Conservation (phyloP, 495 filamentous ascomycete species). For the Trichoderma reesei region DNA sequence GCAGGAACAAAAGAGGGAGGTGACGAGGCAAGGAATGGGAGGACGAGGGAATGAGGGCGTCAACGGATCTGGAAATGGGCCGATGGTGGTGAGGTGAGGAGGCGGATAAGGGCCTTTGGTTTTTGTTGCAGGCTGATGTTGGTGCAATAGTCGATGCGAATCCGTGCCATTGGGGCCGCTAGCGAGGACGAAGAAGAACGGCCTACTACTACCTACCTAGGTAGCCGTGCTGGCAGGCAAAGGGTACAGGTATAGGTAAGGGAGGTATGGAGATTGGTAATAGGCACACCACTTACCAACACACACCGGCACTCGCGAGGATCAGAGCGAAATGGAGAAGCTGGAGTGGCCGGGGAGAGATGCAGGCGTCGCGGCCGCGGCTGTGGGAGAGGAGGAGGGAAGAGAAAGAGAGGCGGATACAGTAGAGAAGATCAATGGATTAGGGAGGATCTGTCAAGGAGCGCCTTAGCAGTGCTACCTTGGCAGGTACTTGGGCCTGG, state of each 20-base stretch:
- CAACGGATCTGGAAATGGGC: not conserved
- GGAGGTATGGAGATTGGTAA: not conserved
- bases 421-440: not conserved
- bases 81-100: not conserved
- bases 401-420: not conserved
- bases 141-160: not conserved
- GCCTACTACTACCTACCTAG: too few species aligned
- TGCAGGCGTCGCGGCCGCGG: not conserved
- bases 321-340: slow-evolving; percentile 4
- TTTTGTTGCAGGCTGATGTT: not conserved
- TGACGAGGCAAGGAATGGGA: not conserved
- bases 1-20: not conserved
- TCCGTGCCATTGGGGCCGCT: not conserved
- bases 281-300: slow-evolving; percentile 6
- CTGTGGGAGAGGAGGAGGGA: not conserved
- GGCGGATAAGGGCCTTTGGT: not conserved
- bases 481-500: too few species aligned
- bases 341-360: not conserved
- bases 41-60: not conserved
- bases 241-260: too few species aligned
- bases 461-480: too few species aligned
- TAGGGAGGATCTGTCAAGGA: not conserved
- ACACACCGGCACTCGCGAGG: not conserved
- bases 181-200: not conserved
- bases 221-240: too few species aligned